Percentiles rank a stretch among this genome's conserved stretches.
phyloP scores from a whole-genome alignment of 441 rosid genomes.

The Gossypium lobatum region DNA sequence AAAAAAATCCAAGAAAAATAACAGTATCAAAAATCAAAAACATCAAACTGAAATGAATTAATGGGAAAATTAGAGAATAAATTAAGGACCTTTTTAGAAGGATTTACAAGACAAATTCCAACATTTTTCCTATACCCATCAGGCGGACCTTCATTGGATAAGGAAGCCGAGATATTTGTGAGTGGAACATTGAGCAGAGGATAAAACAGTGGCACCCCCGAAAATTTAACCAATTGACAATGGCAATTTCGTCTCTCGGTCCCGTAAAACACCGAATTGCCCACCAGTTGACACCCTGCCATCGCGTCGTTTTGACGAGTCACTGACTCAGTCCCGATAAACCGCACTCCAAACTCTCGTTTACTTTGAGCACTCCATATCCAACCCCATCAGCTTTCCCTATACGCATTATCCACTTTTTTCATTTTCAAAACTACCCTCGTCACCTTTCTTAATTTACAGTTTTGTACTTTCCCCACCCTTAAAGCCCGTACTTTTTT shows the following conservation, averaged over 20 bases:
- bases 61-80: not conserved
- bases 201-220: constrained; percentile 21
- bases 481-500: no score
- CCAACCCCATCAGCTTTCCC: not conserved
- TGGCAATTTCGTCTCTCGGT: constrained; percentile 20
- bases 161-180: constrained; percentile 10
- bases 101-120: constrained; percentile 57
- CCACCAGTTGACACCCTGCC: constrained; percentile 35
- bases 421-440: constrained; percentile 28
- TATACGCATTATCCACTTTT: not conserved
- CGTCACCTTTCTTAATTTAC: constrained; percentile 16
- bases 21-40: not conserved
- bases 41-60: not conserved
- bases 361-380: constrained; percentile 26
- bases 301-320: constrained; percentile 27
- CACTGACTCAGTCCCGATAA: not conserved
- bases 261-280: constrained; percentile 23
- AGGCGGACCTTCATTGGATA: constrained; percentile 46
- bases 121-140: constrained; percentile 61
- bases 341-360: not conserved
- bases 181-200: not conserved
- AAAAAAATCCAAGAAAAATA: constrained; percentile 7
- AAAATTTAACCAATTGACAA: constrained; percentile 22
- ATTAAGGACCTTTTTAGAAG: constrained; percentile 45
- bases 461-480: no score